Evolutionary conservation across 768 basidiomycete species (phyloP).

Genomic region (Mycena leptocephala): DNA sequence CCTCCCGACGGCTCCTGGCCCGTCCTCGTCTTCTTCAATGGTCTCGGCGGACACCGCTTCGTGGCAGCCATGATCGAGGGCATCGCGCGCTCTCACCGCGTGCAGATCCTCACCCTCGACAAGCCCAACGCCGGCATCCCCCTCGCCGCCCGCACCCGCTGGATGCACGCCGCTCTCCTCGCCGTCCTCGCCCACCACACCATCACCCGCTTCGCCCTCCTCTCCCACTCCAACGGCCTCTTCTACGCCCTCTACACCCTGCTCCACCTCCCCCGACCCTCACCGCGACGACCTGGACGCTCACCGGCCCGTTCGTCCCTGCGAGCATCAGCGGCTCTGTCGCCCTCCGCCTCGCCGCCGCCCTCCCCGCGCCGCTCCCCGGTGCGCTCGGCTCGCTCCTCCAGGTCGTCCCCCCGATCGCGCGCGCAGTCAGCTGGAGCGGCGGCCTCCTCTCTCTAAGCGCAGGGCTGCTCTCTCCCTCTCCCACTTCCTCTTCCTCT

Average conservation of each 20-base stretch:
- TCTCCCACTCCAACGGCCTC: conserved; percentile 36
- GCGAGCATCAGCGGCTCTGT: neutral
- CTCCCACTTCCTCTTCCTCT: neutral
- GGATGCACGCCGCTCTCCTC: conserved; percentile 33
- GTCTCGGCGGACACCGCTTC: conserved; percentile 35
- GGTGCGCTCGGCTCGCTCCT: conserved; percentile 22
- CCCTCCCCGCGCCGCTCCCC: neutral
- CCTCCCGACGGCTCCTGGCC: conserved; percentile 24
- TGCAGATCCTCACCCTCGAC: conserved; percentile 33
- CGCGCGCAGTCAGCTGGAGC: conserved; percentile 20
- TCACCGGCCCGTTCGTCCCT: neutral
- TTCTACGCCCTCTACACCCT: conserved; percentile 33
- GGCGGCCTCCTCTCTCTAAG: conserved; percentile 20
- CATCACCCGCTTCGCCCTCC: conserved; percentile 27
- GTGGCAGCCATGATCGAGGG: conserved; percentile 31
- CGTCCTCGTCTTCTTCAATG: conserved; percentile 36
- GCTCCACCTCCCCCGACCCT: neutral
- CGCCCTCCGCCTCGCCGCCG: neutral
- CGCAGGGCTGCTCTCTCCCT: neutral
- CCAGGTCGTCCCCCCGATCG: conserved; percentile 21
- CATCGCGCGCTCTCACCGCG: conserved; percentile 25
- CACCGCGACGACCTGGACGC: neutral
- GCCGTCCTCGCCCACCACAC: conserved; percentile 26
- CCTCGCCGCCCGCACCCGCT: conserved; percentile 25
- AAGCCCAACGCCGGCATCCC: conserved; percentile 25